Percentiles rank a stretch among this genome's conserved stretches.
These are phyloP conservation scores for Trypanosoma boissoni DNA, from an alignment of 208 protist species.

Conservation along the genomic window DNA sequence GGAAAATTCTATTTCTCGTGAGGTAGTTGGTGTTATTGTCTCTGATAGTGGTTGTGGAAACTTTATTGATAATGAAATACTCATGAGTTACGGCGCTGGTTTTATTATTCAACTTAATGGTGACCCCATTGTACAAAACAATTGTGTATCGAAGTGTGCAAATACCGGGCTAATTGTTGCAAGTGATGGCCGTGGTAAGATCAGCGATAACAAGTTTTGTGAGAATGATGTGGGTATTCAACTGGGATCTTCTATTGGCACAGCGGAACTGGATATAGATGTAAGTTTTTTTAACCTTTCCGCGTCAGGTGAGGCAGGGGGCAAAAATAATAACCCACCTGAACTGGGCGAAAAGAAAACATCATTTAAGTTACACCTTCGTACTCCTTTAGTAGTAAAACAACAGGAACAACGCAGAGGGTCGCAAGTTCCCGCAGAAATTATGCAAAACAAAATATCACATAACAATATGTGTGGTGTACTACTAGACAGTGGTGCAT, in stretches of 20 bases:
- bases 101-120: conserved; percentile 58
- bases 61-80: conserved; percentile 56
- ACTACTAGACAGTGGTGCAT: conserved; percentile 42
- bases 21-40: conserved; percentile 67
- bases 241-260: conserved; percentile 48
- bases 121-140: conserved; percentile 51
- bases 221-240: conserved; percentile 81
- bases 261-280: conserved; percentile 49
- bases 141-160: conserved; percentile 42
- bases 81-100: conserved; percentile 59
- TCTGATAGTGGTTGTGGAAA: conserved; percentile 54
- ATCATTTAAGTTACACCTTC: background rate
- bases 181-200: conserved; percentile 43
- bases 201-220: conserved; percentile 53
- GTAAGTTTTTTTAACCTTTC: conserved; percentile 26
- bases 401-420: background rate
- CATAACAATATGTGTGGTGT: conserved; percentile 66
- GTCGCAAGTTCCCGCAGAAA: conserved; percentile 1
- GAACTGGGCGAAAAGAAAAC: background rate
- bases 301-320: background rate
- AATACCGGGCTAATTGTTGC: conserved; percentile 61
- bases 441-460: conserved; percentile 56
- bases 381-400: background rate
- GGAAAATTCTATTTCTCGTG: conserved; percentile 50
- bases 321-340: background rate